phyloP scores from a whole-genome alignment of 805 yeast species.

The Komagataella kurtzmanii region DNA sequence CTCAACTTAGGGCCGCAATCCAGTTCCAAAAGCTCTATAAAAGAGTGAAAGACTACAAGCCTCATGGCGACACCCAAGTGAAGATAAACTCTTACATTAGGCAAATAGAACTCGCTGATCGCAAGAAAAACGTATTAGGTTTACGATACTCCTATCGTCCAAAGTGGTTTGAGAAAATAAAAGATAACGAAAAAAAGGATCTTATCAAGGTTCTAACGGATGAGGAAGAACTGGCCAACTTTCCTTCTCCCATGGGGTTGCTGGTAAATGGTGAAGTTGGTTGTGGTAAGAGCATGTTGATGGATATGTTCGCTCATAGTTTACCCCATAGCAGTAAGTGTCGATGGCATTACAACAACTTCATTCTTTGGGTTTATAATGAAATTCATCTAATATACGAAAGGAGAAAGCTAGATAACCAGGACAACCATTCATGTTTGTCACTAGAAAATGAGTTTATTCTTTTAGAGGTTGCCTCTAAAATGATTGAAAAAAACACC shows the following conservation, averaged over 20 bases:
- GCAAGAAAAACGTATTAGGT: slow-evolving; percentile 8
- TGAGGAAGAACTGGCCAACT: slow-evolving; percentile 42
- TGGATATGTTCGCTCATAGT: slow-evolving; percentile 58
- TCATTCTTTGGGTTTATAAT: slow-evolving; percentile 53
- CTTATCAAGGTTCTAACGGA: slow-evolving; percentile 38
- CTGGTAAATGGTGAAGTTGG: slow-evolving; percentile 57
- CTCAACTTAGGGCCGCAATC: slow-evolving; percentile 48
- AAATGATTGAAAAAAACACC: slow-evolving; percentile 43
- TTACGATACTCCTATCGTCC: slow-evolving; percentile 18
- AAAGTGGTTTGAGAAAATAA: slow-evolving; percentile 10
- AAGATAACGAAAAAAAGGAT: slow-evolving; percentile 14
- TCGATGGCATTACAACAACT: slow-evolving; percentile 61
- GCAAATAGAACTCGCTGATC: slow-evolving; percentile 11
- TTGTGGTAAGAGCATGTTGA: slow-evolving; percentile 61
- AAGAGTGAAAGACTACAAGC: slow-evolving; percentile 44
- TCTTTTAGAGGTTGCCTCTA: slow-evolving; percentile 53
- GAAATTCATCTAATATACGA: slow-evolving; percentile 45
- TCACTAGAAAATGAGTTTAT: slow-evolving; percentile 49
- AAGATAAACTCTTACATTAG: slow-evolving; percentile 25
- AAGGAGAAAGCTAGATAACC: slow-evolving; percentile 21
- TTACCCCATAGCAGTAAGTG: slow-evolving; percentile 50
- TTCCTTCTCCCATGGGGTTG: slow-evolving; percentile 53
- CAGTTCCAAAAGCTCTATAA: slow-evolving; percentile 49
- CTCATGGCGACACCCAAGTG: slow-evolving; percentile 32
- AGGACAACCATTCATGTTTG: slow-evolving; percentile 17